These are phyloP conservation scores for Tetradesmus obliquus DNA, from an alignment of 139 green algal species.

Conservation along the genomic window DNA sequence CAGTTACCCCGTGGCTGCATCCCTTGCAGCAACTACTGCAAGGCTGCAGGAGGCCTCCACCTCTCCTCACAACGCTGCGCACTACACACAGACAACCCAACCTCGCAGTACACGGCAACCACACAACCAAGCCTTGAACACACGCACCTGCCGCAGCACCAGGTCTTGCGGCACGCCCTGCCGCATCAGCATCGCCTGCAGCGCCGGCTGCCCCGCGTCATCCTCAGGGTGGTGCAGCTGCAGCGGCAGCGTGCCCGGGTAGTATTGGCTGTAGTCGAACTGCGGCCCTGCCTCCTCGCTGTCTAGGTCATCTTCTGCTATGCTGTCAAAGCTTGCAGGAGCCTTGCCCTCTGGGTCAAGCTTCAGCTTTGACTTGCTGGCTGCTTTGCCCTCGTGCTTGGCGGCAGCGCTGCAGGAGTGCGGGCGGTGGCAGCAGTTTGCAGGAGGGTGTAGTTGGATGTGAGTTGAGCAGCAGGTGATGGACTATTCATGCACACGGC, in stretches of 20 bases:
- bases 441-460: no score
- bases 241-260: slow-evolving; percentile 65
- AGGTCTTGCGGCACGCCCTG: slow-evolving; percentile 35
- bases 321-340: background rate
- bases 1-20: no score
- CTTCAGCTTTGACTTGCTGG: background rate
- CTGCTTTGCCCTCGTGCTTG: background rate
- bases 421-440: background rate
- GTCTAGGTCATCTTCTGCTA: background rate
- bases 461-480: no score
- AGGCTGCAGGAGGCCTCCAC: background rate
- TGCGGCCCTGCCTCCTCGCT: background rate
- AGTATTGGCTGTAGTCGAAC: slow-evolving; percentile 62
- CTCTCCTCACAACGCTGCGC: background rate
- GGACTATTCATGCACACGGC: no score
- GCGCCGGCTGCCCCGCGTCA: background rate
- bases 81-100: background rate
- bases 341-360: background rate
- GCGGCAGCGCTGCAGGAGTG: background rate
- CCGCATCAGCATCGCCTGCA: background rate
- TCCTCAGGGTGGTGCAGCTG: background rate
- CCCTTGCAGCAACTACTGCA: no score
- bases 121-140: background rate
- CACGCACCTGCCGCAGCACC: slow-evolving; percentile 25
- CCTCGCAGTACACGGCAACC: no score